These are phyloP conservation scores for Apiospora pterosperma DNA, from an alignment of 2,329 filamentous ascomycete genomes.

Conservation along the genomic window DNA sequence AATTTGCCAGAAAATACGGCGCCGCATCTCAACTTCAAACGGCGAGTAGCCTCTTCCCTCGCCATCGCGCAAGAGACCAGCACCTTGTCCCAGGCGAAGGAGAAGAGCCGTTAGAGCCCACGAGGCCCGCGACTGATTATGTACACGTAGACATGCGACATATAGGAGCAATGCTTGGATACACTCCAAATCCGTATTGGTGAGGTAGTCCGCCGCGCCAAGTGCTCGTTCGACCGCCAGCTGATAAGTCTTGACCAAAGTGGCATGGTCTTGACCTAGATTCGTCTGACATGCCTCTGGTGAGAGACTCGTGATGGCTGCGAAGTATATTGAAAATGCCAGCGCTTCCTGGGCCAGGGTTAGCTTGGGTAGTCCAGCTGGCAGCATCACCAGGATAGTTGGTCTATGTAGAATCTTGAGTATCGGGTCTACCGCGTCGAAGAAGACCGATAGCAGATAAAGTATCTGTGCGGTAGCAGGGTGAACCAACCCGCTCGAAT, in stretches of 20 bases:
- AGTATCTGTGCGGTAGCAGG: conserved; percentile 35
- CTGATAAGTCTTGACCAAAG: conserved; percentile 29
- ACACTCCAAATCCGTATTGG: conserved; percentile 33
- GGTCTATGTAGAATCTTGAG: conserved; percentile 44
- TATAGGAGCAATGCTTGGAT: conserved; percentile 41
- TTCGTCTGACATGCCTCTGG: conserved; percentile 26
- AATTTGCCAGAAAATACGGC: conserved; percentile 62
- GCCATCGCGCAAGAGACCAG: conserved; percentile 40
- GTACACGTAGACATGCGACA: conserved; percentile 35
- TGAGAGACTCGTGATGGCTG: conserved; percentile 31
- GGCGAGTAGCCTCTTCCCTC: conserved; percentile 33
- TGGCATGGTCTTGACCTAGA: conserved; percentile 31
- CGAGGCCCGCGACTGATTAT: conserved; percentile 33
- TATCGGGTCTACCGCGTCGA: conserved; percentile 38
- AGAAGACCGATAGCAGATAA: conserved; percentile 33
- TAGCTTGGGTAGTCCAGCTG: conserved; percentile 12
- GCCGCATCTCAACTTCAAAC: conserved; percentile 57
- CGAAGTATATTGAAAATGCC: conserved; percentile 41
- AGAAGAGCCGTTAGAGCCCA: conserved; percentile 40
- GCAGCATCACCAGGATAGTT: conserved; percentile 23
- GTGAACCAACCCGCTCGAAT: conserved; percentile 21
- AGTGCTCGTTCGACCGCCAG: conserved; percentile 34
- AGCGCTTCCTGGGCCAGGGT: conserved; percentile 30
- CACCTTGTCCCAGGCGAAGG: conserved; percentile 40
- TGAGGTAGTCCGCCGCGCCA: conserved; percentile 40